phyloP scores from a whole-genome alignment of 768 basidiomycete genomes.

The Serpula lacrymans region DNA sequence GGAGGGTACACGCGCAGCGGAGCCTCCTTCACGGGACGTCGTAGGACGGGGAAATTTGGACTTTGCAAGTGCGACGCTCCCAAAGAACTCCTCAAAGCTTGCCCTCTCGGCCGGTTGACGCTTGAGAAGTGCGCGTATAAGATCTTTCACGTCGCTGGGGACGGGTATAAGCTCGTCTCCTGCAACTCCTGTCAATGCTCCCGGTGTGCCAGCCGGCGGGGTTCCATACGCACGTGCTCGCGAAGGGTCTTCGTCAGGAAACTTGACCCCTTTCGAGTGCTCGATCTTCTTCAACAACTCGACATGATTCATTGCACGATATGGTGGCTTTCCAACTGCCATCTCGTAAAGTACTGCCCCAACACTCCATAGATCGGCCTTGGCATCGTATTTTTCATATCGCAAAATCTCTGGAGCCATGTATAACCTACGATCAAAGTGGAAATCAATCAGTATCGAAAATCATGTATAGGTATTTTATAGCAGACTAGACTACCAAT shows the following conservation, averaged over 20 bases:
- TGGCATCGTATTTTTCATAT: constrained; percentile 97
- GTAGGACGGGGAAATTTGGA: constrained; percentile 68
- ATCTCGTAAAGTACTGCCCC: constrained; percentile 97
- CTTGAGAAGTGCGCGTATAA: constrained; percentile 82
- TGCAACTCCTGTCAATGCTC: constrained; percentile 23
- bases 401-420: constrained; percentile 99
- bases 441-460: not conserved
- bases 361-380: constrained; percentile 97
- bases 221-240: constrained; percentile 39
- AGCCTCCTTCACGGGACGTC: no score
- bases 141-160: constrained; percentile 79
- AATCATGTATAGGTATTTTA: no score
- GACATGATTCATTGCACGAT: constrained; percentile 93
- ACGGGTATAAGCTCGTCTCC: constrained; percentile 58
- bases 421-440: constrained; percentile 60
- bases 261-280: constrained; percentile 84
- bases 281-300: constrained; percentile 94
- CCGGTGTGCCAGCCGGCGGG: constrained; percentile 19
- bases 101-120: constrained; percentile 82
- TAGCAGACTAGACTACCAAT: no score
- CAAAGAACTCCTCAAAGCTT: constrained; percentile 91
- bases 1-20: constrained; percentile 11
- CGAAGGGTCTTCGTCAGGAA: constrained; percentile 83
- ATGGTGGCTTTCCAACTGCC: constrained; percentile 89
- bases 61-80: constrained; percentile 70